Evolutionary conservation across 2,329 filamentous ascomycete species (phyloP).

Genomic region (Gremmenia infestans): DNA sequence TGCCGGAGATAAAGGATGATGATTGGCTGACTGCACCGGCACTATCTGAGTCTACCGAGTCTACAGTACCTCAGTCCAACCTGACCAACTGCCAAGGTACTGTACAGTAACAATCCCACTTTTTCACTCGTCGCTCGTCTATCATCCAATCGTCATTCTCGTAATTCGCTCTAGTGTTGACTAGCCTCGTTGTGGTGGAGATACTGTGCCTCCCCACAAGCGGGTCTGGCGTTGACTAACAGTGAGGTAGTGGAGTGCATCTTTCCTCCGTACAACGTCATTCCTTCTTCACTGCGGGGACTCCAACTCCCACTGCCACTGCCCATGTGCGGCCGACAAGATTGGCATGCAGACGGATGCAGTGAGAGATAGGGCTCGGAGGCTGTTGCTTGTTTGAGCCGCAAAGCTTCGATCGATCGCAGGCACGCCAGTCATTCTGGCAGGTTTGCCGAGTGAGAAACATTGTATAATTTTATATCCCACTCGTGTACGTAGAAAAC

Average conservation of each 20-base stretch:
- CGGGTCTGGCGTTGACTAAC: slow-evolving; percentile 6
- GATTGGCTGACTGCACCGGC: no score
- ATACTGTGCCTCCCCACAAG: neutral
- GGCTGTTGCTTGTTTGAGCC: slow-evolving; percentile 14
- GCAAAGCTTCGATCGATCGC: slow-evolving; percentile 2
- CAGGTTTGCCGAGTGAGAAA: no score
- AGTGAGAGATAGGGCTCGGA: neutral
- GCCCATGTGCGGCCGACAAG: no score
- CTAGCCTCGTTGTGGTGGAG: no score
- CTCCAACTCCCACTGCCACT: slow-evolving; percentile 13
- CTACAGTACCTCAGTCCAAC: no score
- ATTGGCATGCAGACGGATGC: neutral
- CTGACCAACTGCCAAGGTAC: no score
- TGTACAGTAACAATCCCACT: no score
- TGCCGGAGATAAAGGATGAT: no score
- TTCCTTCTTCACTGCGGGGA: slow-evolving; percentile 10
- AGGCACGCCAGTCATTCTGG: neutral
- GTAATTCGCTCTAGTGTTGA: slow-evolving; percentile 11
- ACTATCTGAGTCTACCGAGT: no score
- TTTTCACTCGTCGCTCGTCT: no score
- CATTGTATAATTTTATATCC: neutral
- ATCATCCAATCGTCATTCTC: no score
- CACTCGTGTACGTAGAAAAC: neutral
- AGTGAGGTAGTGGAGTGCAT: neutral
- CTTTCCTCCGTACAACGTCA: slow-evolving; percentile 10